These are phyloP conservation scores for Phtheirospermum japonicum DNA, from an alignment of 257 asterid genomes.

Conservation along the genomic window DNA sequence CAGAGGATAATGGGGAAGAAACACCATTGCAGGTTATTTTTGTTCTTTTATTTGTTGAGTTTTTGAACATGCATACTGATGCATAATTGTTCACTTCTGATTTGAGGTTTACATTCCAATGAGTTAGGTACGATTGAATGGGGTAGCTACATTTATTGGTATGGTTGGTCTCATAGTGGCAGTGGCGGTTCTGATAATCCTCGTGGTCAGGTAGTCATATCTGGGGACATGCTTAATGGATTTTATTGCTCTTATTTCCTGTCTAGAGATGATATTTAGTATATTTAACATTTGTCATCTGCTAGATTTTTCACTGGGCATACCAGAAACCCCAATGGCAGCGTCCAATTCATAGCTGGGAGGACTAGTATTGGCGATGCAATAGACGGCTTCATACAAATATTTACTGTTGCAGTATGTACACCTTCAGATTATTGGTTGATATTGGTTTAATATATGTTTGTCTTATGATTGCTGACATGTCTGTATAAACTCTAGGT, in stretches of 20 bases:
- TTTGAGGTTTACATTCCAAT: slow-evolving; percentile 24
- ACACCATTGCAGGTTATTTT: slow-evolving; percentile 85
- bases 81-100: slow-evolving; percentile 23
- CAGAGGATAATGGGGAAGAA: slow-evolving; percentile 98
- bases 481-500: slow-evolving; percentile 49
- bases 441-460: slow-evolving; percentile 2
- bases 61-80: slow-evolving; percentile 9
- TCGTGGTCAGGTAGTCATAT: slow-evolving; percentile 56
- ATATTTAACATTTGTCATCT: slow-evolving; percentile 24
- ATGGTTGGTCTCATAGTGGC: slow-evolving; percentile 86
- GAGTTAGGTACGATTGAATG: slow-evolving; percentile 79
- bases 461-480: slow-evolving; percentile 26
- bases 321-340: slow-evolving; percentile 54
- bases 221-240: slow-evolving; percentile 11
- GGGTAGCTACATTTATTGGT: slow-evolving; percentile 95
- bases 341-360: slow-evolving; percentile 59
- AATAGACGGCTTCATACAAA: slow-evolving; percentile 66
- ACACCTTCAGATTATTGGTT: slow-evolving; percentile 22
- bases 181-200: slow-evolving; percentile 62
- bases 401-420: slow-evolving; percentile 95
- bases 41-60: not conserved
- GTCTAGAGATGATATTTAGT: slow-evolving; percentile 2
- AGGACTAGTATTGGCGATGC: slow-evolving; percentile 63
- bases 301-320: slow-evolving; percentile 82
- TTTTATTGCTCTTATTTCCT: slow-evolving; percentile 24